Evolutionary conservation across 768 basidiomycete genomes (phyloP).

Genomic region (Lactarius psammicola): DNA sequence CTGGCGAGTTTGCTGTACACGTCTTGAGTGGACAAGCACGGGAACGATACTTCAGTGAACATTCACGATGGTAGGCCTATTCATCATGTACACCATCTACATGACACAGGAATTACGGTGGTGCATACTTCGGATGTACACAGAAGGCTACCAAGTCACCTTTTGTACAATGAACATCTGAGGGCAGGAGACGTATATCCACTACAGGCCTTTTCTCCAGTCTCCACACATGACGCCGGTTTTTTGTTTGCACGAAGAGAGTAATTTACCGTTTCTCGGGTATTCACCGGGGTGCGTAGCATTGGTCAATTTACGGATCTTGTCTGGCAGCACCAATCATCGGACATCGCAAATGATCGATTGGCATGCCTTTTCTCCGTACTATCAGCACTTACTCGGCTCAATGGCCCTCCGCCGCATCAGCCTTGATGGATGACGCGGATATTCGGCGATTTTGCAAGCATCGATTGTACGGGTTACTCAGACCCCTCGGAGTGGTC

Average conservation of each 20-base stretch:
- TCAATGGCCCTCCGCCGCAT: background rate
- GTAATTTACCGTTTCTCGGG: background rate
- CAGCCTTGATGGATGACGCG: background rate
- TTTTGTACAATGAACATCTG: background rate
- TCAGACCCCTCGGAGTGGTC: background rate
- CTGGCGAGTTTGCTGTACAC: conserved; percentile 77
- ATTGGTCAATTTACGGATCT: background rate
- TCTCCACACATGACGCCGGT: background rate
- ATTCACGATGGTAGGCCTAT: conserved; percentile 34
- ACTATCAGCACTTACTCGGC: background rate
- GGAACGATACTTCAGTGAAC: conserved; percentile 59
- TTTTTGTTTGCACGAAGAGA: background rate
- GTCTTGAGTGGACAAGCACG: conserved; percentile 64
- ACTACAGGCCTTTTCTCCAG: background rate
- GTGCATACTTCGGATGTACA: background rate
- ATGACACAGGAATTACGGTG: background rate
- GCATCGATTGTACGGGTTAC: background rate
- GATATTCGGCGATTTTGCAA: background rate
- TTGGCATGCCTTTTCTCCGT: background rate
- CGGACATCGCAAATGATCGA: background rate
- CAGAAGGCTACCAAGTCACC: background rate
- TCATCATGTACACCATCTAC: background rate
- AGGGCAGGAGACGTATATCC: background rate
- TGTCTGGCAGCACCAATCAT: background rate
- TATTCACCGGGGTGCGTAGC: background rate